Percentiles rank a stretch among this genome's conserved stretches.
Evolutionary conservation across 2,329 filamentous ascomycete genomes (phyloP).

Genomic region (Trichoderma pleuroti): DNA sequence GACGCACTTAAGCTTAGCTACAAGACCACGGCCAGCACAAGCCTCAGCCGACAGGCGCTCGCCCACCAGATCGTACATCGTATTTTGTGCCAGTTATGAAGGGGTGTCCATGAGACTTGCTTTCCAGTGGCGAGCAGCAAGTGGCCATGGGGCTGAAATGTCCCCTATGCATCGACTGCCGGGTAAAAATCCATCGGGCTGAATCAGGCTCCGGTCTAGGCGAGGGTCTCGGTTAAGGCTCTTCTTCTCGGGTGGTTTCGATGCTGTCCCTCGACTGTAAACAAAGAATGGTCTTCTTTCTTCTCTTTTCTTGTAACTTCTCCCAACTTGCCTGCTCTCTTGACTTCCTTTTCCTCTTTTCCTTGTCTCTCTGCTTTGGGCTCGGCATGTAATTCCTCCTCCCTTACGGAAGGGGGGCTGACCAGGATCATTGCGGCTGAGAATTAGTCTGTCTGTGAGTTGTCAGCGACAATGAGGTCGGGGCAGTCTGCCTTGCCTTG

Average conservation of each 20-base stretch:
- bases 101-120: background rate
- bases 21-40: conserved; percentile 1
- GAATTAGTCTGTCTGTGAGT: background rate
- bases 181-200: background rate
- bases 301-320: background rate
- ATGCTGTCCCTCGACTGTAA: background rate
- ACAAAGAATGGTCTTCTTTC: background rate
- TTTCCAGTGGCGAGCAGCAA: background rate
- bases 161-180: background rate
- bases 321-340: background rate
- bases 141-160: background rate
- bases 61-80: conserved; percentile 9
- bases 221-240: background rate
- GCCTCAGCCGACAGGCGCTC: conserved; percentile 4
- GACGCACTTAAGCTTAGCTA: conserved; percentile 15
- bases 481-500: background rate
- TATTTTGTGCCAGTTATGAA: background rate
- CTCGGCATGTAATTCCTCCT: background rate
- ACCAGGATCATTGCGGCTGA: conserved; percentile 8
- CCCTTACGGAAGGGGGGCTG: background rate
- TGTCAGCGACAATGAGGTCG: background rate
- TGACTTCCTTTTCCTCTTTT: background rate
- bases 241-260: background rate
- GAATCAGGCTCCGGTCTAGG: conserved; percentile 1
- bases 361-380: background rate